Base-by-base conservation (phyloP, 352 stramenopile species). In the Phytophthora chlamydospora region DNA sequence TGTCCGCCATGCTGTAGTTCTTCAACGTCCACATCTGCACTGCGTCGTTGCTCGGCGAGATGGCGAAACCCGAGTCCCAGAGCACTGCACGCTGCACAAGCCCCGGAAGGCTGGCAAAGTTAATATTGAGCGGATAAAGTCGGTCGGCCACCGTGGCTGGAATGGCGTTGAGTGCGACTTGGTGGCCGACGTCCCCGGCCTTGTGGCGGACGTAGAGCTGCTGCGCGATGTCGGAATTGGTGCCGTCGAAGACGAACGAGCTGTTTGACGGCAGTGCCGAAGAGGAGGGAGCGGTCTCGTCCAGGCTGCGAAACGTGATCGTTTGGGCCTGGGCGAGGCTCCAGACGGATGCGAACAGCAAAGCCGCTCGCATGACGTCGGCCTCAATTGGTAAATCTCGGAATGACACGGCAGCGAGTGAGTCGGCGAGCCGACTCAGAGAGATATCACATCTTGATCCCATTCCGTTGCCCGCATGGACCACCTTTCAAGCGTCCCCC, bases 151-250 rank as follows among this genome's bases (percentile, higher is more conserved):
- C 49, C 13, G 52, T 45, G 12, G 14, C 39, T 10, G 60, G 63
- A 8, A 76, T 31, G 1, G 24, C 42, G 16, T 49, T 62, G 47
- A 71, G 67, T 6, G 32, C 16, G 2, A 70, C 14, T 42, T 39
- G 17, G 8, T 21, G 10, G 16, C 24, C 10, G 3, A 32, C 17
- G 16, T 66, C 67, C 6, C 64, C 64, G 9, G 54, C 58, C 11
- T 49, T 42, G 33, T 67, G 17, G 3, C 66, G 70, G 24, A 44
- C 24, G 67, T 73, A 75, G 10, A 75, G 62, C 49, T 79, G 71
- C 36, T 63, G 67, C 2, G 67, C 63, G n/a, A 79, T 55, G 45
- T 76, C 66, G 34, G 72, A 81, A 34, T 72, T 78, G 29, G 45
- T 51, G 19, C 62, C 70, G 42, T 78, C 70, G 47, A 75, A 78